These are phyloP conservation scores for Pleodorina starrii DNA, from an alignment of 139 green algal genomes.

Conservation along the genomic window DNA sequence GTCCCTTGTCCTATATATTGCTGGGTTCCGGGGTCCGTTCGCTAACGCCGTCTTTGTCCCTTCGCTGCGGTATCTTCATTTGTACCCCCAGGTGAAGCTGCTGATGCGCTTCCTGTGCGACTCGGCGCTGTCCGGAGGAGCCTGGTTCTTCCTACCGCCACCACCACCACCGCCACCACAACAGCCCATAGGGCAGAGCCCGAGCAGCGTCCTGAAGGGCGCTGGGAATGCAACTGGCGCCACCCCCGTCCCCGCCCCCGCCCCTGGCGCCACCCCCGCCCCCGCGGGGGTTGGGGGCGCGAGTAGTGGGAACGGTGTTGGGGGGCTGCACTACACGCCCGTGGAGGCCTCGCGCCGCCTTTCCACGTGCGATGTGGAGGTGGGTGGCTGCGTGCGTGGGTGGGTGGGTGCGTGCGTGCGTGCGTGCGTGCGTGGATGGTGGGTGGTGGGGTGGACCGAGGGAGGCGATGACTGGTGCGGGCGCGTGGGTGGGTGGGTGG, in stretches of 20 bases:
- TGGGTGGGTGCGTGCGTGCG: too few species aligned
- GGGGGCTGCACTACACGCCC: background rate
- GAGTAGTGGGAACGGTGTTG: too few species aligned
- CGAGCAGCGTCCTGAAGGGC: too few species aligned
- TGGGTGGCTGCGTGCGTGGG: background rate
- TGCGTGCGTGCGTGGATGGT: too few species aligned
- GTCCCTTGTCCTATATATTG: too few species aligned
- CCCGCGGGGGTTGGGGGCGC: background rate
- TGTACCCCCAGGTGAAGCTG: conserved; percentile 70
- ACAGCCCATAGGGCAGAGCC: background rate
- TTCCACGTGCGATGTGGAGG: conserved; percentile 5
- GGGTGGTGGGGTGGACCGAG: too few species aligned
- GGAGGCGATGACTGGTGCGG: too few species aligned
- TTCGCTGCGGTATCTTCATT: too few species aligned
- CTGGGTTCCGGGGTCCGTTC: too few species aligned
- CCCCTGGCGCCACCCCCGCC: background rate
- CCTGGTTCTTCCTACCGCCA: conserved; percentile 69
- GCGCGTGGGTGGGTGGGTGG: too few species aligned
- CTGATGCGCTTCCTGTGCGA: conserved; percentile 85
- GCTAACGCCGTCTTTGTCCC: too few species aligned
- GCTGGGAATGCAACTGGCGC: too few species aligned
- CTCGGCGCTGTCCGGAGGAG: conserved; percentile 67
- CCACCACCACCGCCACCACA: background rate
- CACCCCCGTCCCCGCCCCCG: background rate
- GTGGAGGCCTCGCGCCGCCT: background rate